Conservation (phyloP, 768 basidiomycete species). For the Podaxis sp. region DNA sequence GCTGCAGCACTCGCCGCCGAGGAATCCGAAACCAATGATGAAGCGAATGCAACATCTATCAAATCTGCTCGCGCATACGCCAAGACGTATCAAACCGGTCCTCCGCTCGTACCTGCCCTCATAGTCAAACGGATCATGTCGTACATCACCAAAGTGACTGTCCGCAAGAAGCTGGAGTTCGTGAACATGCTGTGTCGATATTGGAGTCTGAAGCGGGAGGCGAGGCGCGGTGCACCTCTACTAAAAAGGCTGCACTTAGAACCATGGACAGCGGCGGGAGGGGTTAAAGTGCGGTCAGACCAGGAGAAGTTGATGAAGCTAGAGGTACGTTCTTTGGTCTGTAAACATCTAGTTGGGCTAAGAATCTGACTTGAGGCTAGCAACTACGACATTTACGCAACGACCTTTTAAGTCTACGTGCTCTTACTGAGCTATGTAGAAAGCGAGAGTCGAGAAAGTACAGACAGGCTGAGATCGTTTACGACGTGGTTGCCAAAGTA, state of each 20-base stretch:
- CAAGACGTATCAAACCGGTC: constrained; percentile 89
- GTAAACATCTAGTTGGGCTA: background rate
- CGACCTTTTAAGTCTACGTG: constrained; percentile 75
- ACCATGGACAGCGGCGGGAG: constrained; percentile 89
- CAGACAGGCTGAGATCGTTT: constrained; percentile 63
- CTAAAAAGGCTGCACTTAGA: constrained; percentile 93
- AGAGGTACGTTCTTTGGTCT: constrained; percentile 49
- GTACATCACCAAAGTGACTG: constrained; percentile 68
- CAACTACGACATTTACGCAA: constrained; percentile 62
- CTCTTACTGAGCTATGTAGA: constrained; percentile 62
- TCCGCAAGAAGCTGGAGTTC: constrained; percentile 79
- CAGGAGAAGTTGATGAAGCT: constrained; percentile 83
- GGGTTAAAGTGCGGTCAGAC: constrained; percentile 65
- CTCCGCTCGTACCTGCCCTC: constrained; percentile 86
- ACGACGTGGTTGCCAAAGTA: constrained; percentile 58
- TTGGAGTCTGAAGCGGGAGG: constrained; percentile 97
- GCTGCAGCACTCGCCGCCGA: constrained; percentile 54
- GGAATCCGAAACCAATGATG: constrained; percentile 40
- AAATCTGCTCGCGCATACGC: constrained; percentile 90
- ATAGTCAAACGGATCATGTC: constrained; percentile 77
- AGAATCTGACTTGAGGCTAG: constrained; percentile 24
- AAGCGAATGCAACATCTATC: constrained; percentile 43
- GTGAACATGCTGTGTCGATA: constrained; percentile 81
- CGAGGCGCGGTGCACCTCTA: constrained; percentile 87
- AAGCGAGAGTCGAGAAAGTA: constrained; percentile 85